phyloP scores from a whole-genome alignment of 805 yeast genomes.

The Debaryomyces prosopidis region DNA sequence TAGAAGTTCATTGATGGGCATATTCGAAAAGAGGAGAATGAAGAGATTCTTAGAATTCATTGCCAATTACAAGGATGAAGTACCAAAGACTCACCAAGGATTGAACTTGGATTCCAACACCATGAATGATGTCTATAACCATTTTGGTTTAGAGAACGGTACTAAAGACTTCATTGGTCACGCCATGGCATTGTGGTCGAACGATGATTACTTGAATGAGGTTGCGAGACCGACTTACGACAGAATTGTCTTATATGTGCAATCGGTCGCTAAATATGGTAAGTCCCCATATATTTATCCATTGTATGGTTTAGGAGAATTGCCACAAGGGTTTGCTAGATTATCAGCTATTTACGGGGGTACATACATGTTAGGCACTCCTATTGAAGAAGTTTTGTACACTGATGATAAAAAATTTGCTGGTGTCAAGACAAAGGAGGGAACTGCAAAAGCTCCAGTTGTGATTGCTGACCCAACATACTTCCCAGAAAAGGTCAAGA shows the following conservation, averaged over 20 bases:
- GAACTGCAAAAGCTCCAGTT: constrained; percentile 85
- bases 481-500: constrained; percentile 79
- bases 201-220: constrained; percentile 82
- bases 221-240: constrained; percentile 93
- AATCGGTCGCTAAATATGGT: constrained; percentile 92
- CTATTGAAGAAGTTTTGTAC: constrained; percentile 85
- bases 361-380: constrained; percentile 96
- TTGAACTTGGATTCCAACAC: constrained; percentile 83
- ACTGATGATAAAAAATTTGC: constrained; percentile 63
- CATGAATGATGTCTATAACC: constrained; percentile 86
- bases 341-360: constrained; percentile 97
- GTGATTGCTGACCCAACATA: constrained; percentile 98
- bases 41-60: constrained; percentile 88
- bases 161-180: constrained; percentile 97
- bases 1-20: constrained; percentile 88
- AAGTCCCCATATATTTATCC: constrained; percentile 97
- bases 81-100: constrained; percentile 78
- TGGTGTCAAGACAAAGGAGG: constrained; percentile 91
- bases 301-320: constrained; percentile 92
- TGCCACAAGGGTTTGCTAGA: constrained; percentile 99
- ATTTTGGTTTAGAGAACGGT: constrained; percentile 88
- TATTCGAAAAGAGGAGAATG: constrained; percentile 95
- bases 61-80: constrained; percentile 77
- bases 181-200: constrained; percentile 96
- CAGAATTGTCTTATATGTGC: constrained; percentile 80